Base-by-base conservation (phyloP, 352 stramenopile species). In the Phytophthora sp. region DNA sequence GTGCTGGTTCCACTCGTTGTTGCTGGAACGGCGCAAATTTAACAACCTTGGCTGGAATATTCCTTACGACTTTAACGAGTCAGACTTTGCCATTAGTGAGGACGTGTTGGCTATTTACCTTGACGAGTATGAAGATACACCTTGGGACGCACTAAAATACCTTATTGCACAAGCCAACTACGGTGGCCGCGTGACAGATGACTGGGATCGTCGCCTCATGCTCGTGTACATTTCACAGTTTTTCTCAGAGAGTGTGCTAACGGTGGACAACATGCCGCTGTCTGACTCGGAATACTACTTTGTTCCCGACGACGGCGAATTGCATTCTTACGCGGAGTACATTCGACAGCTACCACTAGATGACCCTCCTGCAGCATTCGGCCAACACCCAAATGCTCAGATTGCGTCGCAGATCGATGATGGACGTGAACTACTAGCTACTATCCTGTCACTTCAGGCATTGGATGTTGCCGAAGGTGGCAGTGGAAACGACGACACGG, bases 11-110 rank as follows among this genome's bases (percentile, higher is more conserved):
- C 96, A 99, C 73, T 92, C 96, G 21, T 71, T 98, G 2, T 65
- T 99, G 11, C 80, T 99, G 1, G 96, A 99, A 71, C 84, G 96
- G 3, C 85, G 96, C 49, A 99, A 99, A 60, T 99, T 99, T 60
- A 98, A 98, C 65, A 95, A 96, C 26, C 77, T 99, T 1, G 96
- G 96, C 7, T 99, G 96, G 92, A 99, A 99, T 69, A 98, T 98
- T 20, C 96, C 95, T 18, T 99, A 99, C 77, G 96, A 98, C 49
- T 99, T 99, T 52, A 99, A 99, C 66, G 95, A 99, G 60, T 95
- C 89, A 4, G 96, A 99, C 75, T 99, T 98, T 76, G 82, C 88
- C 13, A 99, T 99, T 62, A 98, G 91, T 53, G 92, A 98, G 50
- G 94, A 99, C 59, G 89, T 99, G 23, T 70, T 99, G 26, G 92